Conservation (phyloP, 345 rosid genomes). For the Euclidium syriacum region DNA sequence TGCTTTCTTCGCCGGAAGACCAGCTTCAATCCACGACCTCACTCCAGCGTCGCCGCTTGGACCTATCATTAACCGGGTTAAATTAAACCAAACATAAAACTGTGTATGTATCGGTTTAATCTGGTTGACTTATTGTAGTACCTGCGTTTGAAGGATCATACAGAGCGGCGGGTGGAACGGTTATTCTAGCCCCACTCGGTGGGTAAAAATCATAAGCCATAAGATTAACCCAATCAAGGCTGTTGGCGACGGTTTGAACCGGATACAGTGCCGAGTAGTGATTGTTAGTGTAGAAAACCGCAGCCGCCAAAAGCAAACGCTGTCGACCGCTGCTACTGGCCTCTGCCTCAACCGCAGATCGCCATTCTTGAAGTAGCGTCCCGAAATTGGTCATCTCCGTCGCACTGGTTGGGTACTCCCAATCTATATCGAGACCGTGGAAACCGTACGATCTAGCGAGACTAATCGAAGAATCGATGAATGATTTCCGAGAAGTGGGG, state of each 20-base stretch:
- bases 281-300: conserved; percentile 31
- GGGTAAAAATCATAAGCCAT: conserved; percentile 64
- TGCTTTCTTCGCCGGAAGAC: conserved; percentile 39
- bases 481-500: conserved; percentile 39
- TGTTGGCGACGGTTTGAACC: conserved; percentile 24
- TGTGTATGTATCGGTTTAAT: too few species aligned
- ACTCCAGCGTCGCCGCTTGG: conserved; percentile 57
- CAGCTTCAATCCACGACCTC: conserved; percentile 47
- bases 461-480: conserved; percentile 51
- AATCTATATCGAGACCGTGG: conserved; percentile 65
- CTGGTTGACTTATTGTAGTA: not conserved
- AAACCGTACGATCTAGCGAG: conserved; percentile 44
- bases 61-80: conserved; percentile 2
- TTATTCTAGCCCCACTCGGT: conserved; percentile 38
- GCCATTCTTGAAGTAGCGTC: conserved; percentile 38
- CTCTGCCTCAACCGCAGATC: conserved; percentile 38
- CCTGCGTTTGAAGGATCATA: conserved; percentile 43
- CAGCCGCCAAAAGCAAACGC: conserved; percentile 48
- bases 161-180: conserved; percentile 61
- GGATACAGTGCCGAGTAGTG: conserved; percentile 39
- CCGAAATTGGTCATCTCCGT: conserved; percentile 47
- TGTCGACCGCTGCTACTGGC: conserved; percentile 30
- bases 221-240: conserved; percentile 58
- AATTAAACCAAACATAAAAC: not conserved
- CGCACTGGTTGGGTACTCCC: conserved; percentile 44